Conservation (phyloP, 108 stramenopile species). For the Fistulifera pelliculosa region DNA sequence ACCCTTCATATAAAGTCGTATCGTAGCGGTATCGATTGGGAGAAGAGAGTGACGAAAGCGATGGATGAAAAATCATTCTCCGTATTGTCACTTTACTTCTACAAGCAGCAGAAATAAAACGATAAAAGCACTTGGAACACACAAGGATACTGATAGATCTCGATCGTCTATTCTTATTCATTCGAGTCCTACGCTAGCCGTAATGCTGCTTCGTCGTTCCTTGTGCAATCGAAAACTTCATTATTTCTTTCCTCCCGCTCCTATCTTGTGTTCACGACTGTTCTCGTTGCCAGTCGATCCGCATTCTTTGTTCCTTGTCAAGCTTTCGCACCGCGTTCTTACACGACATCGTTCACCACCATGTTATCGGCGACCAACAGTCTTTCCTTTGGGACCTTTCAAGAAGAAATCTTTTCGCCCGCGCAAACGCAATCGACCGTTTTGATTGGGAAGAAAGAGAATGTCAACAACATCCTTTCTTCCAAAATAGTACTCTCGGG, state of each 20-base stretch:
- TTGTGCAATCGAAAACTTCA: background rate
- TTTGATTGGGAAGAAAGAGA: slow-evolving; percentile 5
- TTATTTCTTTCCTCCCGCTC: background rate
- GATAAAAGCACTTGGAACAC: too few relatives aligned
- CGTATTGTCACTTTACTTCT: too few relatives aligned
- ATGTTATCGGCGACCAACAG: background rate
- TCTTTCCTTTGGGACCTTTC: background rate
- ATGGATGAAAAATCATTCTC: too few relatives aligned
- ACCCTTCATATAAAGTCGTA: too few relatives aligned
- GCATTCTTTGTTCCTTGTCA: background rate
- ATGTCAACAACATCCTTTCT: background rate
- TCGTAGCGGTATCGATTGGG: too few relatives aligned
- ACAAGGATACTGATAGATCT: background rate
- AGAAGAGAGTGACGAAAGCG: too few relatives aligned
- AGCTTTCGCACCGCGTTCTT: background rate
- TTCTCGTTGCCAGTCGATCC: background rate
- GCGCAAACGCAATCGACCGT: background rate
- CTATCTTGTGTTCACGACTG: background rate
- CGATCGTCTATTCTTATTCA: background rate
- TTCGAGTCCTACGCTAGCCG: background rate
- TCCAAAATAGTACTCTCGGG: background rate
- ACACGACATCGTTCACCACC: too few relatives aligned
- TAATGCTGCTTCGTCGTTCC: background rate
- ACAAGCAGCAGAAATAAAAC: too few relatives aligned
- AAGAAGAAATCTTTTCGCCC: background rate